Percentiles rank a stretch among this genome's conserved stretches.
phyloP scores from a whole-genome alignment of 192 early-diverging fungal species.

The Coemansia sp. region DNA sequence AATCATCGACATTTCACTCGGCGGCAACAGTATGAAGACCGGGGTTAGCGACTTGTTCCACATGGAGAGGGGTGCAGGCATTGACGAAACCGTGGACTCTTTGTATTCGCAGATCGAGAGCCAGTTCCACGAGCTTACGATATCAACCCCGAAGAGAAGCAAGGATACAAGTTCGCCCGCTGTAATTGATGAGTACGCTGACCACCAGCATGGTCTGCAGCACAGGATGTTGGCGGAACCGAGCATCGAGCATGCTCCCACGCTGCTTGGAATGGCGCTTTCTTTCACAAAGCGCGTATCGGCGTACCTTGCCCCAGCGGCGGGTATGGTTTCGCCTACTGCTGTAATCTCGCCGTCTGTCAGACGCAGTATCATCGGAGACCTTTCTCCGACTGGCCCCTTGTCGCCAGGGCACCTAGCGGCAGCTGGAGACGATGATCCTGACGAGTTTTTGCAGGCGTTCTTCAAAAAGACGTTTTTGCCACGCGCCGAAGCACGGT shows the following conservation, averaged over 20 bases:
- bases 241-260: slow-evolving; percentile 55
- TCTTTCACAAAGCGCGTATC: slow-evolving; percentile 46
- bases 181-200: slow-evolving; percentile 53
- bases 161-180: slow-evolving; percentile 38
- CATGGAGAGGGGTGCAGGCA: slow-evolving; percentile 38
- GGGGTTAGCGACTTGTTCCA: slow-evolving; percentile 51
- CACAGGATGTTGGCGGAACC: slow-evolving; percentile 53
- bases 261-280: slow-evolving; percentile 51
- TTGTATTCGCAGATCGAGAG: slow-evolving; percentile 50
- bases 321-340: slow-evolving; percentile 11
- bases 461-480: slow-evolving; percentile 68
- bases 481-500: slow-evolving; percentile 83
- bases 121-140: slow-evolving; percentile 47
- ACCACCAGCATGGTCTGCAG: slow-evolving; percentile 40
- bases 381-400: slow-evolving; percentile 22
- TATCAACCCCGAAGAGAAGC: slow-evolving; percentile 22
- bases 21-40: slow-evolving; percentile 19
- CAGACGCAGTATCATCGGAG: slow-evolving; percentile 47
- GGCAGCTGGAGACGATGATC: slow-evolving; percentile 18
- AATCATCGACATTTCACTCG: slow-evolving; percentile 14
- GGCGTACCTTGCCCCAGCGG: slow-evolving; percentile 20
- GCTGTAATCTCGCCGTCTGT: slow-evolving; percentile 41
- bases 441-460: slow-evolving; percentile 65
- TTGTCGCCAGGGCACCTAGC: slow-evolving; percentile 21
- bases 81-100: slow-evolving; percentile 33